Evolutionary conservation across 768 basidiomycete species (phyloP), one percentile per base, ranked within the genome.

Genomic region (Leccinum barrowsii): DNA sequence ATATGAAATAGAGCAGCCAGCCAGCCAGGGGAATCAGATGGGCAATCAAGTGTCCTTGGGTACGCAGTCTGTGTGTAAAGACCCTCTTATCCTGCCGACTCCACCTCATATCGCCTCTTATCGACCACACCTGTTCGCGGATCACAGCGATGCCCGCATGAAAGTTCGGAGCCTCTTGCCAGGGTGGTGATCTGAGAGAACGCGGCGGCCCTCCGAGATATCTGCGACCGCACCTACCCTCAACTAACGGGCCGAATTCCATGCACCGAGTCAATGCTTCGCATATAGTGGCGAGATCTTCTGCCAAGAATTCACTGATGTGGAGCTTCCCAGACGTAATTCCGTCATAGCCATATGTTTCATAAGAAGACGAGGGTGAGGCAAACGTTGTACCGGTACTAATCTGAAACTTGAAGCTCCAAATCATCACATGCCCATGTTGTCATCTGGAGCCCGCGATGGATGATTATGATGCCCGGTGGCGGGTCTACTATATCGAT

Each of bases 311-410:
- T 15, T 50, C 44, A 17, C 34, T 21, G 13, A n/a, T 53, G 44
- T 66, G 60, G 55, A 46, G 46, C 49, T 44, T 17, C 7, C 17
- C 8, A 50, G 40, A 58, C 50, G 35, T 52, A 56, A 56, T 49
- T 35, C 7, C n/a, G n/a, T 54, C 47, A 55, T 59, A 42, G n/a
- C 4, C 51, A 34, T 28, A 52, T 46, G 28, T 40, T 54, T 34
- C 51, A 32, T 64, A 51, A 4, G 30, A 28, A 37, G 2, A 50
- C 35, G 54, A 34, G 17, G 35, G 35, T 26, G 30, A 30, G 19
- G 37, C 11, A 6, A 7, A 35, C 10, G 42, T 30, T n/a, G 11
- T 59, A 30, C 47, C 32, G 57, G 58, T 24, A 19, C n/a, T 19
- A 5, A 44, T 44, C 1, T 21, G 35, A 50, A 54, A 42, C 48